Base-by-base conservation (phyloP, 306 rosid genomes). In the Mimosa bimucronata region DNA sequence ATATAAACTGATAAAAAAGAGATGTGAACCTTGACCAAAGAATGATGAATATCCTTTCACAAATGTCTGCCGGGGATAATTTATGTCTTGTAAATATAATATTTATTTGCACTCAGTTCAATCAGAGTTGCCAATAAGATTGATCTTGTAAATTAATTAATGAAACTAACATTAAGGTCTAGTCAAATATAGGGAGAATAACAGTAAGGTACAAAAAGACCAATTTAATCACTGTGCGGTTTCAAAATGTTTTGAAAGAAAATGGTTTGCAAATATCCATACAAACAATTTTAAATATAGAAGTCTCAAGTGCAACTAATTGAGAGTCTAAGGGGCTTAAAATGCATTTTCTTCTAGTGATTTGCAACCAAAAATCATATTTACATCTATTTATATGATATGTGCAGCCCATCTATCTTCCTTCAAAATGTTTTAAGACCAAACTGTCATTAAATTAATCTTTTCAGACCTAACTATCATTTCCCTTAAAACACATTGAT, bases 11-110 rank as follows among this genome's bases (percentile, higher is more conserved):
- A 61, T 19, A n/a, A n/a, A n/a, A 25, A 48, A 62, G 23, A 62
- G 40, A 31, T 25, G 45, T 68, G 73, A 45, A 58, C 44, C 57
- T 55, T 50, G 38, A 67, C 50, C 25, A 14, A 12, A 42, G 60
- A 74, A 29, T 30, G 74, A 80, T 40, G 48, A 40, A 15, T 28
- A 4, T 74, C 60, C 60, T n/a, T 58, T 66, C 68, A 31, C 71
- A 75, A 64, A n/a, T 55, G 28, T 44, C 48, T 37, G 10, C 44
- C 12, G 31, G 40, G 64, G 50, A 29, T 66, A 28, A 66, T 21
- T 66, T 16, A 75, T 23, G 13, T n/a, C 38, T 21, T 65, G 46
- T 37, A 72, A 30, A 71, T 31, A 50, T 38, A 26, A 52, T 38
- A 52, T 62, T 74, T 62, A 72, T 18, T 19, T 80, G 34, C 38